phyloP scores from a whole-genome alignment of 257 asterid species.

The Ophiorrhiza pumila region DNA sequence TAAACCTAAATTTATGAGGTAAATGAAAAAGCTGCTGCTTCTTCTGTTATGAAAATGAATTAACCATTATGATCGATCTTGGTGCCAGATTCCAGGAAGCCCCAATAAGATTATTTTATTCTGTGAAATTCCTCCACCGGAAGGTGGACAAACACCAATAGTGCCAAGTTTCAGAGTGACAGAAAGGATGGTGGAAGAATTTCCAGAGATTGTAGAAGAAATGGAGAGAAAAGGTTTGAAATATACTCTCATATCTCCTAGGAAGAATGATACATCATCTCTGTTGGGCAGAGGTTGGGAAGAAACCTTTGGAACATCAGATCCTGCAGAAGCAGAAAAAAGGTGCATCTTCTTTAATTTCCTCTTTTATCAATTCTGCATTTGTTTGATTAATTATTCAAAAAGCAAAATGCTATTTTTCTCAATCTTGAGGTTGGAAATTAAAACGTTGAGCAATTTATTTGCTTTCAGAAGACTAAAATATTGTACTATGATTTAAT shows the following conservation, averaged over 20 bases:
- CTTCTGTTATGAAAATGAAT: not conserved
- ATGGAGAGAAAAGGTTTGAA: slow-evolving; percentile 62
- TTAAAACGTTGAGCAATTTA: too few species aligned
- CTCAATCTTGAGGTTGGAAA: too few species aligned
- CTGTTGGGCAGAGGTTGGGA: slow-evolving; percentile 97
- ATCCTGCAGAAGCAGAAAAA: slow-evolving; percentile 65
- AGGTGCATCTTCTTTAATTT: slow-evolving; percentile 29
- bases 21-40: not conserved
- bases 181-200: slow-evolving; percentile 64
- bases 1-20: too few species aligned
- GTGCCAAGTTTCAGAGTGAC: slow-evolving; percentile 81
- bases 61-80: too few species aligned
- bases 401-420: not conserved
- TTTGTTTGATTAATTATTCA: not conserved
- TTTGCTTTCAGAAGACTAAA: too few species aligned
- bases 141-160: slow-evolving; percentile 81
- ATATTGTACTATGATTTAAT: too few species aligned
- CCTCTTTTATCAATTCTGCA: too few species aligned
- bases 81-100: slow-evolving; percentile 52
- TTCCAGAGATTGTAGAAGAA: slow-evolving; percentile 68
- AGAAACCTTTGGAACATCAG: slow-evolving; percentile 69
- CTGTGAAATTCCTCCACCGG: slow-evolving; percentile 78
- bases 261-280: slow-evolving; percentile 52
- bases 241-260: slow-evolving; percentile 66
- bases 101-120: slow-evolving; percentile 70